These are phyloP conservation scores for Planoprotostelium fungivorum DNA, from an alignment of 78 protist species.

Conservation along the genomic window DNA sequence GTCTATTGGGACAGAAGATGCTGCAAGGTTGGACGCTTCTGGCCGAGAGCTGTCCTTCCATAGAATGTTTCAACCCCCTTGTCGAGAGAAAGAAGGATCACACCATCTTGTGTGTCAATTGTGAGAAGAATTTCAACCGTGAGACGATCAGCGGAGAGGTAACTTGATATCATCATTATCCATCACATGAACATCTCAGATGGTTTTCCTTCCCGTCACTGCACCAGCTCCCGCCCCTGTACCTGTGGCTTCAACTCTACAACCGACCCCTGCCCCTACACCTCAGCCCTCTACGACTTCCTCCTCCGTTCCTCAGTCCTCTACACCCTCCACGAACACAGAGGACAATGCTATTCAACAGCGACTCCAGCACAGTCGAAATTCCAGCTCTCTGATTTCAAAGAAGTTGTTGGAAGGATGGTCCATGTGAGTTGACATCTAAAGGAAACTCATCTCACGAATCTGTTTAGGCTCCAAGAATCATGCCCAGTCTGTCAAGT, in stretches of 20 bases:
- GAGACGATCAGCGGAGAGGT: not conserved
- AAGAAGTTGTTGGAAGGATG: not conserved
- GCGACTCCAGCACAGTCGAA: not conserved
- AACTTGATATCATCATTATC: too few relatives aligned
- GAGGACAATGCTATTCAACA: too few relatives aligned
- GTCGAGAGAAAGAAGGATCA: not conserved
- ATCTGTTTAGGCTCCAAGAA: not conserved
- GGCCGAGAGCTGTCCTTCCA: not conserved
- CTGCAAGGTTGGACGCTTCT: not conserved
- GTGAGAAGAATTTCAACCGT: not conserved
- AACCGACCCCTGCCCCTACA: too few relatives aligned
- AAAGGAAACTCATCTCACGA: not conserved
- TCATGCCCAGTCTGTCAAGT: not conserved
- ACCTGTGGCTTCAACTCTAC: too few relatives aligned
- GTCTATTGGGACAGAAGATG: not conserved
- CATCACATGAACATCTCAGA: too few relatives aligned
- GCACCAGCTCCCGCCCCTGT: too few relatives aligned
- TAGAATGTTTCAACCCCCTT: not conserved
- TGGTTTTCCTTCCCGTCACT: too few relatives aligned
- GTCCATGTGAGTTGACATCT: not conserved
- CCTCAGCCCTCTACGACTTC: too few relatives aligned
- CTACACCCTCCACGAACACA: too few relatives aligned
- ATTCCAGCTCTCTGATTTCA: not conserved
- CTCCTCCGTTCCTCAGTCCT: too few relatives aligned
- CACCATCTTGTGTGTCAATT: not conserved